A percentile compares a stretch with the other conserved stretches of the same genome.
Evolutionary conservation across 108 stramenopile species (phyloP).

Genomic region (Pseudonitzschia delicatissima): DNA sequence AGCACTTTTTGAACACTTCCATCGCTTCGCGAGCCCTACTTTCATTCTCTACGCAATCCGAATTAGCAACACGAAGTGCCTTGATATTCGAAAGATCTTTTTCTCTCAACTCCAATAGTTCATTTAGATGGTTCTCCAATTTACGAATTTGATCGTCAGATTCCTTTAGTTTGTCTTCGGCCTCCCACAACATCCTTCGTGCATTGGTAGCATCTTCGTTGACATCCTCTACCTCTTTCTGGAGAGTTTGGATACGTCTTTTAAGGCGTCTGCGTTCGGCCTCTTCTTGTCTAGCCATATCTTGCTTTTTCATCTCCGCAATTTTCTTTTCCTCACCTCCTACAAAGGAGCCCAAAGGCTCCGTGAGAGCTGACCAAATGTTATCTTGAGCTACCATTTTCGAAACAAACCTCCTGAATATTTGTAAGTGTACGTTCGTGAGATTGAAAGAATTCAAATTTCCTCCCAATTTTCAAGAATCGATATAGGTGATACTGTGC

Average conservation of each 20-base stretch:
- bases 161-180: slow-evolving; percentile 19
- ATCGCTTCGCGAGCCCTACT: slow-evolving; percentile 21
- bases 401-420: neutral
- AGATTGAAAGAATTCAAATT: too few relatives aligned
- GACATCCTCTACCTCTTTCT: slow-evolving; percentile 18
- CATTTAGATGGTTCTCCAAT: slow-evolving; percentile 24
- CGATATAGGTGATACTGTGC: neutral
- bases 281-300: neutral
- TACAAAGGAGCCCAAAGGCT: neutral
- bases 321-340: slow-evolving; percentile 4
- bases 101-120: slow-evolving; percentile 14
- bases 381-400: too few relatives aligned
- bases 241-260: slow-evolving; percentile 8
- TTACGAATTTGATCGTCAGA: slow-evolving; percentile 5
- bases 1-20: slow-evolving; percentile 31
- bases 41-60: slow-evolving; percentile 25
- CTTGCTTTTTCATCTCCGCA: neutral
- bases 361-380: slow-evolving; percentile 1
- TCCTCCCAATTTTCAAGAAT: too few relatives aligned
- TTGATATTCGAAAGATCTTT: slow-evolving; percentile 1
- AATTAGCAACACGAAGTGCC: slow-evolving; percentile 15
- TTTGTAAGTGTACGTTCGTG: too few relatives aligned
- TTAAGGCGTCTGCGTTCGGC: neutral
- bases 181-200: slow-evolving; percentile 18
- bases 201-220: slow-evolving; percentile 20